These are phyloP conservation scores for Nigrograna mackinnonii DNA, from an alignment of 2,329 filamentous ascomycete species.

Conservation along the genomic window DNA sequence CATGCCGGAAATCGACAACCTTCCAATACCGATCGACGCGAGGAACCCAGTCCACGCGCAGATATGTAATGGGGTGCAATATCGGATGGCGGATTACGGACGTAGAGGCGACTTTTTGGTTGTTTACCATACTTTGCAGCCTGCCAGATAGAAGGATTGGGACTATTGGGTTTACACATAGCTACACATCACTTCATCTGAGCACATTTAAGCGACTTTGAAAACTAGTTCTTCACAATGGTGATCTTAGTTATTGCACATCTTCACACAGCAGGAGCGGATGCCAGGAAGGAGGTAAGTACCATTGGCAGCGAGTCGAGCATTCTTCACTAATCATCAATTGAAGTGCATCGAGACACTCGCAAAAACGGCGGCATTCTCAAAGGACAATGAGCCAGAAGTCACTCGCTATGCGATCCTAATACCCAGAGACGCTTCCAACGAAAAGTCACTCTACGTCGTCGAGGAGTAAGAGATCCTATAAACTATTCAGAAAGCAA, in stretches of 20 bases:
- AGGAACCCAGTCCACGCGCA: too few relatives aligned
- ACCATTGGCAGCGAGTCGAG: too few relatives aligned
- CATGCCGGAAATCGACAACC: too few relatives aligned
- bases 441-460: conserved; percentile 16
- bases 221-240: too few relatives aligned
- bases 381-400: conserved; percentile 15
- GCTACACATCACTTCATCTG: too few relatives aligned
- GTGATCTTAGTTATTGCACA: conserved; percentile 14
- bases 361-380: neutral
- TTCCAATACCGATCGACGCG: too few relatives aligned
- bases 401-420: conserved; percentile 13
- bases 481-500: neutral
- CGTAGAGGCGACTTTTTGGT: too few relatives aligned
- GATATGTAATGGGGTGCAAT: too few relatives aligned
- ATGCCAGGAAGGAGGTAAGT: conserved; percentile 11
- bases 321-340: neutral
- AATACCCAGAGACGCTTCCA: conserved; percentile 11
- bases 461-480: conserved; percentile 18
- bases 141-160: too few relatives aligned
- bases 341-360: neutral
- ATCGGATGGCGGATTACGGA: too few relatives aligned
- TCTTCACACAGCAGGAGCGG: conserved; percentile 6
- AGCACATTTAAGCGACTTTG: conserved; percentile 2
- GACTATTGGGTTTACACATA: too few relatives aligned
- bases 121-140: too few relatives aligned